phyloP scores from a whole-genome alignment of 2,329 filamentous ascomycete genomes.

The Coniochaeta prunicola region DNA sequence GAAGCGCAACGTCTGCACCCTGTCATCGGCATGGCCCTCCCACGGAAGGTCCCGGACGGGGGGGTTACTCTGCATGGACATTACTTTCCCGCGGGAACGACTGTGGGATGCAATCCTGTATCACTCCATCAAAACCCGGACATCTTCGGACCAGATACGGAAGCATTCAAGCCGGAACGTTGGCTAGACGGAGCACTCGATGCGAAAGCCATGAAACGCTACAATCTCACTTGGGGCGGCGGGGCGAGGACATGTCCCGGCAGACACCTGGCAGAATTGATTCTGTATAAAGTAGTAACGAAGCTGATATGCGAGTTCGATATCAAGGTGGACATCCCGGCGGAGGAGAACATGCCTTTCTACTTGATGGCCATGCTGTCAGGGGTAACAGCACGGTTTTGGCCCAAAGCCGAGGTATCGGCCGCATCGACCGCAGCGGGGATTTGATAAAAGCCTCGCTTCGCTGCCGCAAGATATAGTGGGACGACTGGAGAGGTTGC shows the following conservation, averaged over 20 bases:
- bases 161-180: conserved; percentile 35
- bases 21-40: conserved; percentile 43
- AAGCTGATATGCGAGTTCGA: conserved; percentile 36
- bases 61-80: conserved; percentile 31
- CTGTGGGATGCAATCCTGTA: conserved; percentile 43
- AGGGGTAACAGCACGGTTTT: conserved; percentile 35
- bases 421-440: neutral
- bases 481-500: no score
- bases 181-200: conserved; percentile 31
- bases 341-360: conserved; percentile 29
- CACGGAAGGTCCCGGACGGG: conserved; percentile 32
- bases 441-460: neutral
- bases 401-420: conserved; percentile 3
- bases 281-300: conserved; percentile 36
- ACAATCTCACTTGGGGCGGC: conserved; percentile 44
- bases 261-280: conserved; percentile 40
- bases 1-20: conserved; percentile 44
- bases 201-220: conserved; percentile 33
- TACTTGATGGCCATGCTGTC: conserved; percentile 48
- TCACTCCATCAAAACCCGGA: conserved; percentile 40
- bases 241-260: conserved; percentile 44
- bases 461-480: neutral
- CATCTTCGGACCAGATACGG: conserved; percentile 40
- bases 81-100: conserved; percentile 34
- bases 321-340: conserved; percentile 30